Base-by-base conservation (phyloP, 495 filamentous ascomycete genomes). In the Annulohypoxylon stygium region DNA sequence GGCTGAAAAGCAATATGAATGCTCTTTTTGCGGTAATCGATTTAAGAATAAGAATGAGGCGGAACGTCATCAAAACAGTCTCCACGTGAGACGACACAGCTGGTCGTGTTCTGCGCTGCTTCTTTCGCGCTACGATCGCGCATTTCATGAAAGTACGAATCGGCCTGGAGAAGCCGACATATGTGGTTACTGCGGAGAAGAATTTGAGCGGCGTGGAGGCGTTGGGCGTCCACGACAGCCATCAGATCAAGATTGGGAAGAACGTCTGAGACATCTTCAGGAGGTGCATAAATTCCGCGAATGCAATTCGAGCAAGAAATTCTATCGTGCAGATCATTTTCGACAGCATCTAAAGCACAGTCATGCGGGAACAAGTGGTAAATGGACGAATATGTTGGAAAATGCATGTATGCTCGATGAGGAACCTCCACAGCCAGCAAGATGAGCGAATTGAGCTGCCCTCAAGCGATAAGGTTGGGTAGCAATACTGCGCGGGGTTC, bases 1-100 rank as follows among this genome's bases (percentile, higher is more conserved):
- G 75, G 90, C 92, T 72, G 96, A 99, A 78, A 99, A 98, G 79
- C 97, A 99, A 80, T 98, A 98, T 81, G 90, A 90, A 61, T 99
- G 96, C 78, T 86, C 89, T 16, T 98, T 91, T 80, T 99, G 96
- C 79, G 90, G 90, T 47, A 98, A 98, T 79, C 89, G 95, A 20
- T 99, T 99, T 86, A 99, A 99, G 81, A 99, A 99, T 84, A 99
- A 99, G 81, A 99, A 99, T 71, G 96, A 99, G 83, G 96, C 96
- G 5, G 96, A 99, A 80, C 89, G 96, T 16, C 96, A 99, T 79
- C 96, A 98, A 78, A 99, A 98, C 70, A 97, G 94, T 1, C 90
- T 99, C 14, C 96, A 99, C 80, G 88, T 98, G 6, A 90, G 96
- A 47, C 91, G 91, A n/a, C 93, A 98, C 81, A 98, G 94, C 43